Conservation (phyloP, 768 basidiomycete genomes). For the Saitozyma podzolica region DNA sequence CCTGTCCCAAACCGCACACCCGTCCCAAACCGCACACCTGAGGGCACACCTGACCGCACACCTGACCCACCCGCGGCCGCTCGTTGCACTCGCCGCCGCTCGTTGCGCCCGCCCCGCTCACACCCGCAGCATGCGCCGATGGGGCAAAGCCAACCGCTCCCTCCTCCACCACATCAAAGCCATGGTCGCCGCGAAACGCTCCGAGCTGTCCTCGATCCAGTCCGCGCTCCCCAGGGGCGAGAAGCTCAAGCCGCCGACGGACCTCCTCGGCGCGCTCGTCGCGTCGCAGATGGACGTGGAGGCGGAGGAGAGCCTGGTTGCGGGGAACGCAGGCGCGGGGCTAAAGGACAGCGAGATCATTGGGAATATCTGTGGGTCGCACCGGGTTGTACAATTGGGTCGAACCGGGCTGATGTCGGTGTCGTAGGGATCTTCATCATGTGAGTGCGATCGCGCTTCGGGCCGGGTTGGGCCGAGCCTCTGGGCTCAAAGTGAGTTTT, state of each 20-base stretch:
- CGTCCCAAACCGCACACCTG: too few species aligned
- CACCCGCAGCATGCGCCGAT: slow-evolving; percentile 11
- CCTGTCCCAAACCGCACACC: too few species aligned
- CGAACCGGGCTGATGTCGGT: background rate
- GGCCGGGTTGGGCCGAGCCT: too few species aligned
- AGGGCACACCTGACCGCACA: too few species aligned
- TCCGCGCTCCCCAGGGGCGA: slow-evolving; percentile 1
- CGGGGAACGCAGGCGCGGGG: slow-evolving; percentile 17
- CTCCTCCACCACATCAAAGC: slow-evolving; percentile 17
- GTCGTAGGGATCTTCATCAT: slow-evolving; percentile 26
- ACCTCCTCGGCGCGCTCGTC: slow-evolving; percentile 30
- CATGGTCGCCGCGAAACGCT: slow-evolving; percentile 17
- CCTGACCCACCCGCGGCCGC: too few species aligned
- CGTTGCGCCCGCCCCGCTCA: too few species aligned
- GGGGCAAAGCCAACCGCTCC: slow-evolving; percentile 17
- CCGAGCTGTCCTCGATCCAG: slow-evolving; percentile 5
- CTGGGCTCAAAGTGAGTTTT: too few species aligned
- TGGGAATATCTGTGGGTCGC: slow-evolving; percentile 32
- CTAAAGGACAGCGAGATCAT: slow-evolving; percentile 38
- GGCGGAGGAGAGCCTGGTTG: slow-evolving; percentile 12
- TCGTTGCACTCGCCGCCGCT: too few species aligned
- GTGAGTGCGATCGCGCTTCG: slow-evolving; percentile 10
- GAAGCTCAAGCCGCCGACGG: slow-evolving; percentile 18
- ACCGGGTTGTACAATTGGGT: background rate
- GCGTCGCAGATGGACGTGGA: slow-evolving; percentile 30